phyloP scores from a whole-genome alignment of 495 filamentous ascomycete genomes.

The Talaromyces stipitatus region DNA sequence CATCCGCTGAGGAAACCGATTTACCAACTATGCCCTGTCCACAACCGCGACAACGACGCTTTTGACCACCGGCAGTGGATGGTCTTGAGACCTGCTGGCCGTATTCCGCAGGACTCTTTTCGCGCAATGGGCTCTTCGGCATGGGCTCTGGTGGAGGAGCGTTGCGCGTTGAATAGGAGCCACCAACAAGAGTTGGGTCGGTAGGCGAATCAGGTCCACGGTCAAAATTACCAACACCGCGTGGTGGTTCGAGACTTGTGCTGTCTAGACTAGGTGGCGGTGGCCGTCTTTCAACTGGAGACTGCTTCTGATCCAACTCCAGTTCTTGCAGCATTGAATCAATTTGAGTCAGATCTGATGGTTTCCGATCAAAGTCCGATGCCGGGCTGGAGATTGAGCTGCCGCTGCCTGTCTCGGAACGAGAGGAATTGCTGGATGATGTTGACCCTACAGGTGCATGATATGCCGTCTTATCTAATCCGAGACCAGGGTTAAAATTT shows the following conservation, averaged over 20 bases:
- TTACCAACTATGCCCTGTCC: conserved; percentile 73
- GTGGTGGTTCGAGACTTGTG: conserved; percentile 1
- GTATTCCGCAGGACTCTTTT: not conserved
- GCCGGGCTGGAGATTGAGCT: conserved; percentile 63
- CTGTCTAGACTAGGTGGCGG: not conserved
- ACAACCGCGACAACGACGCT: conserved; percentile 81
- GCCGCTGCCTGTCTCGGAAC: conserved; percentile 54
- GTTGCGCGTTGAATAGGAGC: not conserved
- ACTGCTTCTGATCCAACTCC: not conserved
- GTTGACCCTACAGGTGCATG: conserved; percentile 60
- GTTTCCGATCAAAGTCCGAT: conserved; percentile 31
- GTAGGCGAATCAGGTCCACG: conserved; percentile 47
- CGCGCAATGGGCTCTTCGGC: conserved; percentile 2
- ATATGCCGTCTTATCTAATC: conserved; percentile 43
- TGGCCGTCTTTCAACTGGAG: not conserved
- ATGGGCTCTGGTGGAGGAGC: conserved; percentile 11
- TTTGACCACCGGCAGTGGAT: conserved; percentile 29
- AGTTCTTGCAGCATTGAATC: conserved; percentile 30
- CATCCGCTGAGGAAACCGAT: conserved; percentile 88
- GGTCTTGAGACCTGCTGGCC: conserved; percentile 12
- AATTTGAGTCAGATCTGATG: conserved; percentile 24
- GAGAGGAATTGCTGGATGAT: conserved; percentile 60
- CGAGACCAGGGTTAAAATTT: conserved; percentile 33
- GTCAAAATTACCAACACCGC: not conserved
- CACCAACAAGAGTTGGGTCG: conserved; percentile 42